Conservation (phyloP, 371 early-diverging fungal species). For the Dinochytrium kinnereticum region DNA sequence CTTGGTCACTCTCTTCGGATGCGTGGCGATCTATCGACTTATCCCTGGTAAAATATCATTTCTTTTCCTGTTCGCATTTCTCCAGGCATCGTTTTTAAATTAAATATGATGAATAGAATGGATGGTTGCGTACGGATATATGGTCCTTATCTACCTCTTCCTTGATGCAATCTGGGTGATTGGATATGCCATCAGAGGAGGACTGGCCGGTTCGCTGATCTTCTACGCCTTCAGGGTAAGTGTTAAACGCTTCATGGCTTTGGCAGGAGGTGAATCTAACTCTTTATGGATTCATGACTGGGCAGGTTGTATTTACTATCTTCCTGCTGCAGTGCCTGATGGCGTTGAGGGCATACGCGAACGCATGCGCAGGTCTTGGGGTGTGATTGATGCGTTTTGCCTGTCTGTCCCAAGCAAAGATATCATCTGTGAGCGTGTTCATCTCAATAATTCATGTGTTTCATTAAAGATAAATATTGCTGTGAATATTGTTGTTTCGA, state of each 20-base stretch:
- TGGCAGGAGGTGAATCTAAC: not conserved
- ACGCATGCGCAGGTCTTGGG: conserved; percentile 20
- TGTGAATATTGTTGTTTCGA: too few relatives aligned
- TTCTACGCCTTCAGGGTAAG: conserved; percentile 17
- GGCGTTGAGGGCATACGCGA: conserved; percentile 23
- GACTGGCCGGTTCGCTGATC: conserved; percentile 4
- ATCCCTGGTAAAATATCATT: conserved; percentile 21
- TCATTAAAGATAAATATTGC: too few relatives aligned
- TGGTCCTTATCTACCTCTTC: conserved; percentile 16
- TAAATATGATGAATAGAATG: not conserved
- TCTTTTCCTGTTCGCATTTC: not conserved
- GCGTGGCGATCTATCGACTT: conserved; percentile 21
- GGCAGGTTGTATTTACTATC: conserved; percentile 27
- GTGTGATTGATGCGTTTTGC: too few relatives aligned
- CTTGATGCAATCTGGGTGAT: conserved; percentile 17
- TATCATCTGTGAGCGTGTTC: too few relatives aligned
- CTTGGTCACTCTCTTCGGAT: conserved; percentile 12
- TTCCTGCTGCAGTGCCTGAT: conserved; percentile 20
- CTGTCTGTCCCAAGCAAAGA: too few relatives aligned
- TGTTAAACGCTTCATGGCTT: not conserved
- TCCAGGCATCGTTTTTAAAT: not conserved
- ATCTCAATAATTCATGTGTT: too few relatives aligned
- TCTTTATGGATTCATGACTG: not conserved
- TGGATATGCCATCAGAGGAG: conserved; percentile 19
- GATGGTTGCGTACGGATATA: conserved; percentile 24